These are phyloP conservation scores for Solanum pimpinellifolium DNA, from an alignment of 257 asterid species.

Conservation along the genomic window DNA sequence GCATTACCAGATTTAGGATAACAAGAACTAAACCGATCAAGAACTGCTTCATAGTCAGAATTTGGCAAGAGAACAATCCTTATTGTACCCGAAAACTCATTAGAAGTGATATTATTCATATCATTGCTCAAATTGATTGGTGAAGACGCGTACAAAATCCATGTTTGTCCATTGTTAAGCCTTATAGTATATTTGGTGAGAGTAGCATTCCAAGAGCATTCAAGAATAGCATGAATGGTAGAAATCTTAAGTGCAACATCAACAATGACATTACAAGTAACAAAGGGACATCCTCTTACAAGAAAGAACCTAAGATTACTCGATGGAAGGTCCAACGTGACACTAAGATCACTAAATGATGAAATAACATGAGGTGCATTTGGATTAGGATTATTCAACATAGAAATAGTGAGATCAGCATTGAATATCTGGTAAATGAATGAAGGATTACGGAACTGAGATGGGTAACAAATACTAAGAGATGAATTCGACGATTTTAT, in stretches of 20 bases:
- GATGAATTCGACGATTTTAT: slow-evolving; percentile 47
- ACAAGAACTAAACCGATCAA: slow-evolving; percentile 55
- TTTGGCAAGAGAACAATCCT: slow-evolving; percentile 55
- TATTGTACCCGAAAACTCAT: slow-evolving; percentile 41
- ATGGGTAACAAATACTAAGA: slow-evolving; percentile 43
- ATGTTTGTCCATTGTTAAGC: slow-evolving; percentile 61
- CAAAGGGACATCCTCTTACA: slow-evolving; percentile 66
- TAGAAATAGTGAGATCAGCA: slow-evolving; percentile 42
- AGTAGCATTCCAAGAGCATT: slow-evolving; percentile 28
- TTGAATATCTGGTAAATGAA: slow-evolving; percentile 49
- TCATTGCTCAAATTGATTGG: slow-evolving; percentile 35
- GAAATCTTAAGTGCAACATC: slow-evolving; percentile 37
- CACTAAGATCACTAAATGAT: slow-evolving; percentile 46
- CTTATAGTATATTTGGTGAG: slow-evolving; percentile 46
- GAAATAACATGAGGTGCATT: slow-evolving; percentile 34
- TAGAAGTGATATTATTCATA: slow-evolving; percentile 33
- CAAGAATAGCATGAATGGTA: slow-evolving; percentile 56
- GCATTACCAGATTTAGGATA: slow-evolving; percentile 61
- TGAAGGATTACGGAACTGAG: slow-evolving; percentile 32
- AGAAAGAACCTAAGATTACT: slow-evolving; percentile 50
- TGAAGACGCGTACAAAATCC: slow-evolving; percentile 63
- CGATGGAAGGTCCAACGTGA: slow-evolving; percentile 57
- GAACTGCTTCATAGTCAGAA: slow-evolving; percentile 21
- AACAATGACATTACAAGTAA: slow-evolving; percentile 40
- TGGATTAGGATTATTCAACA: slow-evolving; percentile 25